Percentiles rank a stretch among this genome's conserved stretches.
These are phyloP conservation scores for Fusarium veterinarium DNA, from an alignment of 2,329 filamentous ascomycete genomes.

Conservation along the genomic window DNA sequence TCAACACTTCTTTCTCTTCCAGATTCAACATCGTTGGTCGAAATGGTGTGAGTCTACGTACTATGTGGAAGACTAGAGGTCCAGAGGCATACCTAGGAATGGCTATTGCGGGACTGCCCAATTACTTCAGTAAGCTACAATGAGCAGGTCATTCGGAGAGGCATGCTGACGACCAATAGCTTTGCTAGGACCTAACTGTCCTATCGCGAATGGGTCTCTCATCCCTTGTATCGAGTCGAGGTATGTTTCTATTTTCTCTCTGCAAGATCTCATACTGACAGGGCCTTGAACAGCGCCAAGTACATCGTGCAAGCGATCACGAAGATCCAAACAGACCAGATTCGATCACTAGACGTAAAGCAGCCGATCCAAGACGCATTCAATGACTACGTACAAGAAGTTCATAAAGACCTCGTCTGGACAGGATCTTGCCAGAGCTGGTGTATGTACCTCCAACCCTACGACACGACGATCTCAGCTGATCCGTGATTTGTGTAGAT, in stretches of 20 bases:
- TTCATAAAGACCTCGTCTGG: neutral
- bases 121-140: neutral
- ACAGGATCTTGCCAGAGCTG: neutral
- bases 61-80: neutral
- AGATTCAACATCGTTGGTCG: neutral
- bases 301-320: neutral
- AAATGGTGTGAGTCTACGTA: neutral
- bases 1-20: neutral
- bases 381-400: neutral
- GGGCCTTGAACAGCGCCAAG: neutral
- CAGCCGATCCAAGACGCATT: neutral
- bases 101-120: neutral
- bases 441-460: neutral
- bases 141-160: fast-evolving
- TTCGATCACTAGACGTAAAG: neutral
- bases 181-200: neutral
- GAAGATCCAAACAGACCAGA: neutral
- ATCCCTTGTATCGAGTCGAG: neutral
- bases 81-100: slow-evolving; percentile 3
- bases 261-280: neutral
- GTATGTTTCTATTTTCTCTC: neutral
- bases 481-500: neutral
- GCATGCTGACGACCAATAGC: neutral
- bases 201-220: neutral
- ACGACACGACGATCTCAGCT: fast-evolving